Evolutionary conservation across 2,329 filamentous ascomycete genomes (phyloP), one percentile per base, ranked within the genome.

Genomic region (Apiospora malaysiana): DNA sequence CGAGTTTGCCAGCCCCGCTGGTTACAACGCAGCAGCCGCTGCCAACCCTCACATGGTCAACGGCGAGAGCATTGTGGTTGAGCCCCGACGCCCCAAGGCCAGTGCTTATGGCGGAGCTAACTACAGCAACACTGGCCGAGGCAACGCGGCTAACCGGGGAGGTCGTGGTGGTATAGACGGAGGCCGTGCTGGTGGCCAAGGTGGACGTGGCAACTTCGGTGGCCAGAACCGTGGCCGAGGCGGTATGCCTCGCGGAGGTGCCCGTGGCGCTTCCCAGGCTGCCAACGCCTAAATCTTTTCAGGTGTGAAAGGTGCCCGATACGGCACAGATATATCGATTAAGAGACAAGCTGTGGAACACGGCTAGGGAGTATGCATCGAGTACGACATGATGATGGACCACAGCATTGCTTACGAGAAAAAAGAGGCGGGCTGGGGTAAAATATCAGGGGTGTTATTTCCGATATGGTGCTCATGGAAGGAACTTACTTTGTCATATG

Each of bases 31-130:
- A 73, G 96, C 96, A 59, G 87, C 94, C 47, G 89, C 89, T 72
- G 92, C 92, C 76, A 98, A 97, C 84, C 95, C 95, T 46, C 94
- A 97, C 83, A 88, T 89, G 63, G 89, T 99, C 74, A 93, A 92
- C 77, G 92, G 91, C 76, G 92, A 97, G 82, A 91, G 90, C 78
- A 92, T 99, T 77, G 87, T 90, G 73, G 93, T 99, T 70, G 96
- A 98, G 84, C 93, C 95, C 80, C 94, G 96, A 74, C 94, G 94
- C 75, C 90, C 92, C 76, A 94, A 94, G 82, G 85, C 90, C 65
- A 88, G 85, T 73, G 89, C 90, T 70, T 93, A 91, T 75, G 92
- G 91, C 69, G 91, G 92, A 71, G 89, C 89, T 79, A 92, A 90
- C 82, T 90, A 89, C 79, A 86, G 86, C 76, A 86, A 86, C 76